Percentiles rank a stretch among this genome's conserved stretches.
These are phyloP conservation scores for Ceratobasidium sp. DNA, from an alignment of 1,284 basidiomycete genomes.

Conservation along the genomic window DNA sequence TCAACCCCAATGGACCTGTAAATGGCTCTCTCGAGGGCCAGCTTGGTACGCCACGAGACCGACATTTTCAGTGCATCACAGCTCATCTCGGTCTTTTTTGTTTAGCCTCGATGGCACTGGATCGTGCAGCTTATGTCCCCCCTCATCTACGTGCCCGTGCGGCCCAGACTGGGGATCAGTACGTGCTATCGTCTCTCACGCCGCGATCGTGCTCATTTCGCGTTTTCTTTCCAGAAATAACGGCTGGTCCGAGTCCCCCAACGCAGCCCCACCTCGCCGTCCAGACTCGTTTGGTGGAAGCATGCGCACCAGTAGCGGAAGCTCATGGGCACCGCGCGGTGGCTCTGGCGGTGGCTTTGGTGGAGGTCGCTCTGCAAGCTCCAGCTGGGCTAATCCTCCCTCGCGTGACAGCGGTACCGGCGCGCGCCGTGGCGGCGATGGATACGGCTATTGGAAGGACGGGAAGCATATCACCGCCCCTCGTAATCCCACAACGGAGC, in stretches of 20 bases:
- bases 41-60: constrained; percentile 34
- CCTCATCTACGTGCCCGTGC: constrained; percentile 87
- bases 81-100: constrained; percentile 14
- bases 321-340: constrained; percentile 50
- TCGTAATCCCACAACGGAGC: constrained; percentile 88
- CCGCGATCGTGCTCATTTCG: constrained; percentile 52
- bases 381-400: constrained; percentile 45
- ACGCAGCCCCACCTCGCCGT: constrained; percentile 58
- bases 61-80: background rate
- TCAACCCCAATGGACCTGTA: constrained; percentile 35
- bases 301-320: constrained; percentile 50
- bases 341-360: constrained; percentile 49
- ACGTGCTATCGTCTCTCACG: constrained; percentile 61
- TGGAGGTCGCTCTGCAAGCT: constrained; percentile 49
- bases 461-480: constrained; percentile 84
- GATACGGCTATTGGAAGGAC: constrained; percentile 88
- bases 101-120: constrained; percentile 38
- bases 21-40: constrained; percentile 37
- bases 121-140: constrained; percentile 80
- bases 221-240: constrained; percentile 54
- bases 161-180: constrained; percentile 52
- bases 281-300: constrained; percentile 49
- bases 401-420: constrained; percentile 52
- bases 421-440: constrained; percentile 61
- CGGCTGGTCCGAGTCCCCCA: constrained; percentile 73